Evolutionary conservation across 2,329 filamentous ascomycete species (phyloP).

Genomic region (Fusarium irregulare): DNA sequence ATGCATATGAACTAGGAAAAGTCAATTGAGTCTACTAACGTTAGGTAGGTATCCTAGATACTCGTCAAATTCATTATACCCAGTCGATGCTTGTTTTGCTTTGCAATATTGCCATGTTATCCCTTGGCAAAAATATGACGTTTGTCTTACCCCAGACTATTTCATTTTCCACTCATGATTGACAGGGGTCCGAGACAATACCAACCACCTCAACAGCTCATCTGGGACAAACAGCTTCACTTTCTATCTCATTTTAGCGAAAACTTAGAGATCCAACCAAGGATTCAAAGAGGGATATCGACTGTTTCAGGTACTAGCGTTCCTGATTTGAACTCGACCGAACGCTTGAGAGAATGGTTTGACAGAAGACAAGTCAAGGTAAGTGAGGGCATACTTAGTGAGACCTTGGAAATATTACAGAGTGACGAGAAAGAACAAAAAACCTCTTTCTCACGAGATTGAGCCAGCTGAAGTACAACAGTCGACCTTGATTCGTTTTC

Average conservation of each 20-base stretch:
- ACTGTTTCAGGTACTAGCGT: conserved; percentile 9
- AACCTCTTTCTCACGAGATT: no score
- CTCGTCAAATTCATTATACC: neutral
- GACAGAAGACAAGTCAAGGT: neutral
- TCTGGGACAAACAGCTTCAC: conserved; percentile 2
- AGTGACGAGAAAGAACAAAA: neutral
- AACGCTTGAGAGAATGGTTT: neutral
- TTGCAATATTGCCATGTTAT: neutral
- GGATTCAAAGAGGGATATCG: neutral
- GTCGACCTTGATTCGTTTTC: neutral
- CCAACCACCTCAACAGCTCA: conserved; percentile 22
- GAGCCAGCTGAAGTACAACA: neutral
- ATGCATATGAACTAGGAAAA: neutral
- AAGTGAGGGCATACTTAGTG: neutral
- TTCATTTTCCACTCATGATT: neutral
- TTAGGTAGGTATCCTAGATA: neutral
- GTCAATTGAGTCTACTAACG: neutral
- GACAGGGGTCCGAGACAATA: conserved; percentile 20
- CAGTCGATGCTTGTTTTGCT: neutral
- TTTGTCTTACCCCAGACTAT: neutral
- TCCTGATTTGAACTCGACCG: neutral
- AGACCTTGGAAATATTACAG: neutral
- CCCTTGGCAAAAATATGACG: conserved; percentile 1
- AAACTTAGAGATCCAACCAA: neutral
- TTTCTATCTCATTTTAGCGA: neutral